Percentiles rank a stretch among this genome's conserved stretches.
phyloP scores from a whole-genome alignment of 1,284 basidiomycete species.

The Ceratobasidium sp. region DNA sequence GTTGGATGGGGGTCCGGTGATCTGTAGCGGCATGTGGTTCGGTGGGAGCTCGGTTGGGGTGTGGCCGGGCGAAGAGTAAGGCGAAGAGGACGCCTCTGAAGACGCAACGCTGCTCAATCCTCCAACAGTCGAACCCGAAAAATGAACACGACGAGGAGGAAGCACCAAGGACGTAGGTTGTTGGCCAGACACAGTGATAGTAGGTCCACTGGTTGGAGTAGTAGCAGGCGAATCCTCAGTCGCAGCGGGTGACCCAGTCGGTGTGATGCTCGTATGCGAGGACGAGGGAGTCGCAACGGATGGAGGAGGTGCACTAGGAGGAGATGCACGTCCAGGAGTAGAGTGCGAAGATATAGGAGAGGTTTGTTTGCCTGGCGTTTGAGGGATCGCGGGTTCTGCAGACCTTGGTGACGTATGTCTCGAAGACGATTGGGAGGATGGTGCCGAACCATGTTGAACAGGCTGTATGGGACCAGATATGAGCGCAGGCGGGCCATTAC shows the following conservation, averaged over 20 bases:
- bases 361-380: slow-evolving; percentile 24
- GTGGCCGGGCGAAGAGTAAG: slow-evolving; percentile 16
- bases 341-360: slow-evolving; percentile 3
- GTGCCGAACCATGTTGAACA: background rate
- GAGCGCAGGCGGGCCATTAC: slow-evolving; percentile 7
- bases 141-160: slow-evolving; percentile 32
- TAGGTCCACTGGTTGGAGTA: slow-evolving; percentile 5
- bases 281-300: slow-evolving; percentile 19
- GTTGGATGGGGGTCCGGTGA: slow-evolving; percentile 14
- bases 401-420: slow-evolving; percentile 33
- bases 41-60: slow-evolving; percentile 11
- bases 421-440: slow-evolving; percentile 24
- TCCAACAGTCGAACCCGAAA: slow-evolving; percentile 32
- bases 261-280: slow-evolving; percentile 17
- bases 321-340: slow-evolving; percentile 15
- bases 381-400: slow-evolving; percentile 18
- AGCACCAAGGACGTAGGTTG: slow-evolving; percentile 21
- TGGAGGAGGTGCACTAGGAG: slow-evolving; percentile 8
- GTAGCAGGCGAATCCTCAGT: slow-evolving; percentile 13
- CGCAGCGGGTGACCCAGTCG: slow-evolving; percentile 14
- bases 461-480: background rate
- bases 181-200: background rate
- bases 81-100: slow-evolving; percentile 15
- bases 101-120: slow-evolving; percentile 28
- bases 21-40: slow-evolving; percentile 6